Conservation (phyloP, 225 moss, liverwort and hornwort species). For the Rhytidiadelphus loreus region DNA sequence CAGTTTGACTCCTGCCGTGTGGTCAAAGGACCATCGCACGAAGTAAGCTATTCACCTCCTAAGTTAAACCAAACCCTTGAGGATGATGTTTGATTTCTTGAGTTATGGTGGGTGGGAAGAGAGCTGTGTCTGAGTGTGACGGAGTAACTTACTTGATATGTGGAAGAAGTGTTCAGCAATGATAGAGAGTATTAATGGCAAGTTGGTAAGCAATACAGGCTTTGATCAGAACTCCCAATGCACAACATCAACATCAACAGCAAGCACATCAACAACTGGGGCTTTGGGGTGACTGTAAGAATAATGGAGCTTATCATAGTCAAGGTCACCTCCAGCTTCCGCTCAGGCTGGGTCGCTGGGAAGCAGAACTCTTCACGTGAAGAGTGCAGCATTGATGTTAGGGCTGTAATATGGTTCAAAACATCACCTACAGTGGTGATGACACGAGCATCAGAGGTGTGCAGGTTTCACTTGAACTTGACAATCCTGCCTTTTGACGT, state of each 20-base stretch:
- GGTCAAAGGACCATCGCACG: no score
- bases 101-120: neutral
- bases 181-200: neutral
- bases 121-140: neutral
- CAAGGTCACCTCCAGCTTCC: neutral
- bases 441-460: neutral
- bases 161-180: neutral
- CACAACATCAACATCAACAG: neutral
- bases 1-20: neutral
- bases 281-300: neutral
- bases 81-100: neutral
- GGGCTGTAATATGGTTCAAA: no score
- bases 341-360: no score
- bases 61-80: no score
- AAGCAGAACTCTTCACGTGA: no score
- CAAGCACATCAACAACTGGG: neutral
- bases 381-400: neutral
- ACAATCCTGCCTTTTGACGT: neutral
- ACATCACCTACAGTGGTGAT: fast-evolving
- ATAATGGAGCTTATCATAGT: neutral
- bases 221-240: neutral
- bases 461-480: fast-evolving
- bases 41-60: neutral
- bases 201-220: neutral
- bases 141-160: no score